Evolutionary conservation across 75 land plant genomes (phyloP).

Genomic region (Adiantum capillusveneris): DNA sequence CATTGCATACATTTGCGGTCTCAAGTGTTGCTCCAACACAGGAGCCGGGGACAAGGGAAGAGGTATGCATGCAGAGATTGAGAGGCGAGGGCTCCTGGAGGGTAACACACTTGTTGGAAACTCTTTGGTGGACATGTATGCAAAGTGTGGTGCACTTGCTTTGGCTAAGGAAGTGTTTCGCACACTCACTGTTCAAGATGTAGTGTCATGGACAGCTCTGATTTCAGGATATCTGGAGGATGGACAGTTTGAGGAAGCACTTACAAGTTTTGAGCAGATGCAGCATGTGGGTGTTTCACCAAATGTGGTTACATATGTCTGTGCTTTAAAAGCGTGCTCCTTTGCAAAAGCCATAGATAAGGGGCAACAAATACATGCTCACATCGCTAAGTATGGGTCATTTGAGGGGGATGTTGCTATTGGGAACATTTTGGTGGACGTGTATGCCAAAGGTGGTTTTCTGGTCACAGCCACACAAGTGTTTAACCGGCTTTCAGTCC

Average conservation of each 20-base stretch:
- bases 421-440: slow-evolving; percentile 9
- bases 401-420: neutral
- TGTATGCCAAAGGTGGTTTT: slow-evolving; percentile 16
- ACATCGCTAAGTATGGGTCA: no score
- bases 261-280: slow-evolving; percentile 8
- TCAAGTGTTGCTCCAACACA: slow-evolving; percentile 10
- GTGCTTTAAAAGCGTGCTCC: no score
- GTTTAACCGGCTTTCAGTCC: neutral
- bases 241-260: slow-evolving; percentile 12
- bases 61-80: slow-evolving; percentile 6
- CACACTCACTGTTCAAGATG: slow-evolving; percentile 7
- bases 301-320: slow-evolving; percentile 5
- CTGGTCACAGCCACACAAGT: slow-evolving; percentile 9
- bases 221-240: slow-evolving; percentile 14
- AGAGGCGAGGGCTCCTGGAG: slow-evolving; percentile 3
- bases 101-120: slow-evolving; percentile 23
- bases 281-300: slow-evolving; percentile 1
- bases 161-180: slow-evolving; percentile 26
- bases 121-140: slow-evolving; percentile 50
- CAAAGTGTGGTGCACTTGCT: slow-evolving; percentile 47
- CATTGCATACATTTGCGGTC: slow-evolving; percentile 9
- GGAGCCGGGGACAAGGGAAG: slow-evolving; percentile 11
- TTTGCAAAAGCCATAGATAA: no score
- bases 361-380: no score
- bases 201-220: slow-evolving; percentile 21